Base-by-base conservation (phyloP, 331 rosid species). In the Quercus tomentella region DNA sequence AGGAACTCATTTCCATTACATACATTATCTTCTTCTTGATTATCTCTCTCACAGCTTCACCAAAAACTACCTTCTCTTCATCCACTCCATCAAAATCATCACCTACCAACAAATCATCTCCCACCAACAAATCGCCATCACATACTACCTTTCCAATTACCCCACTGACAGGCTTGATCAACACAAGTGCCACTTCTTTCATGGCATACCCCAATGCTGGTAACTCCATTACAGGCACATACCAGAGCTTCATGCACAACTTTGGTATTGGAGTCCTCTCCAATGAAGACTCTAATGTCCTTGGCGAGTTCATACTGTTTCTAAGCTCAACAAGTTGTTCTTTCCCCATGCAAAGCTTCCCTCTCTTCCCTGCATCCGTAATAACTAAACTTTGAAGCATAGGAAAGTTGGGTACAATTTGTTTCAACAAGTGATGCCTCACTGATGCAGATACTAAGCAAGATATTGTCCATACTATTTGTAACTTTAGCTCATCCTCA, bases 401-500 rank as follows among this genome's bases (percentile, higher is more conserved):
- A n/a, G 87, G 82, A 20, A 76, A 77, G 4, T 80, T 31, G n/a
- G 41, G 30, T 1, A 87, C 77, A 69, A 84, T 57, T 73, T 81
- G 79, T 72, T 82, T 87, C 73, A 85, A 26, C 83, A 84, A 18
- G 56, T 55, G 78, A 35, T 84, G 91, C 79, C 88, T 82, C 77
- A 79, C 79, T 25, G 88, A 84, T 18, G 91, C 91, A 9, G 88
- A 84, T 57, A 80, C 85, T 65, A 87, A 28, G 60, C 80, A 73
- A 21, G 91, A 84, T 51, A 87, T 82, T 72, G 87, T 82, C 91
- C 87, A 87, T 11, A 80, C 68, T 11, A 87, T 82, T 56, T 85
- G 72, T 28, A 37, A 25, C 37, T 84, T 82, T 5, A 87, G 74
- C 23, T 80, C 91, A 14, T 80, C 87, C 26, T 75, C 86, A 31